These are phyloP conservation scores for Taiozyma onychis DNA, from an alignment of 1,139 yeast species.

Conservation along the genomic window DNA sequence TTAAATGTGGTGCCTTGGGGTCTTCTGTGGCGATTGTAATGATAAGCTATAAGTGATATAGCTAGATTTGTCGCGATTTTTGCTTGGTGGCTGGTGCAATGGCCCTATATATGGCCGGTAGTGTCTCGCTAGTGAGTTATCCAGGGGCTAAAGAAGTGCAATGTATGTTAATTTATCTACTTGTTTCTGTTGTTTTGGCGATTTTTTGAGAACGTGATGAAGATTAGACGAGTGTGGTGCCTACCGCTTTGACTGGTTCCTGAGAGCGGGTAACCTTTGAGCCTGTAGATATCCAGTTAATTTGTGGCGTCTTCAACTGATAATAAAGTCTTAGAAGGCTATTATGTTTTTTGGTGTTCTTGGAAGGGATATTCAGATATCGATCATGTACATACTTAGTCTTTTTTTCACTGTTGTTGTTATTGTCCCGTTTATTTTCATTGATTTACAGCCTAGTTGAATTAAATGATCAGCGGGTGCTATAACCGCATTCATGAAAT, in stretches of 20 bases:
- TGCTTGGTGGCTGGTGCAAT: neutral
- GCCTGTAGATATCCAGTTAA: no score
- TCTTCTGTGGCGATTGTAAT: neutral
- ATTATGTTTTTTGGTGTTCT: no score
- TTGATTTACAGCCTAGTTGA: no score
- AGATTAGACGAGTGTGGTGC: neutral
- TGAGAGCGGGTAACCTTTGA: neutral
- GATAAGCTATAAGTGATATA: neutral
- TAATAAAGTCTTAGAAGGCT: no score
- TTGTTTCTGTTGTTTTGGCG: neutral
- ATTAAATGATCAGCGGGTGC: neutral
- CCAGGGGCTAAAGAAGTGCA: neutral
- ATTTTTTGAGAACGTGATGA: neutral
- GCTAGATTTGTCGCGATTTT: neutral
- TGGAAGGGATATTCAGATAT: no score
- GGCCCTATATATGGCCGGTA: neutral
- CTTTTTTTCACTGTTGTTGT: no score
- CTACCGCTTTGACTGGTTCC: neutral
- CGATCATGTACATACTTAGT: no score
- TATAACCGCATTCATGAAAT: neutral
- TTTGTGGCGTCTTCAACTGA: no score
- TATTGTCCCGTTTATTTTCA: no score
- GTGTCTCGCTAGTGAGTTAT: neutral
- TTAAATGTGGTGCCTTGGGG: neutral
- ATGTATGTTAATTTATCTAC: neutral